A percentile compares a stretch with the other conserved stretches of the same genome.
Conservation (phyloP, 2,329 filamentous ascomycete genomes). For the Arthrobotrys megalospora region DNA sequence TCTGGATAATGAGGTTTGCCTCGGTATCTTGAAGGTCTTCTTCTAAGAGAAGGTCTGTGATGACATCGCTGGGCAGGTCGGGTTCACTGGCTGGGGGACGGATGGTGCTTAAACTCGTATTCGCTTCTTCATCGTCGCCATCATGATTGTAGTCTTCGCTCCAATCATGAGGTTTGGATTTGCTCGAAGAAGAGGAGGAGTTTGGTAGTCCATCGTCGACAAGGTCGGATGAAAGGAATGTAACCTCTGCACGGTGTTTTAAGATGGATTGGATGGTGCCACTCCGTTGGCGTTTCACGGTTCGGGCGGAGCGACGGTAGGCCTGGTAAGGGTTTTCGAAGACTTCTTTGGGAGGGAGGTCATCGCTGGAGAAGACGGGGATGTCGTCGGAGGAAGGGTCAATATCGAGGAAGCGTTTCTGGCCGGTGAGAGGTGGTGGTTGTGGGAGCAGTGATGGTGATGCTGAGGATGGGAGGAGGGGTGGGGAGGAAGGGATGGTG, state of each 20-base stretch:
- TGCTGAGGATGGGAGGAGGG: conserved; percentile 13
- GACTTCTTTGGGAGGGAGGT: conserved; percentile 43
- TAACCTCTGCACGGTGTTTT: conserved; percentile 3
- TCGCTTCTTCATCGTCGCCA: conserved; percentile 27
- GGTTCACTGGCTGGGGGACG: conserved; percentile 25
- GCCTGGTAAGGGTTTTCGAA: conserved; percentile 44
- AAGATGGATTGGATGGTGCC: conserved; percentile 15
- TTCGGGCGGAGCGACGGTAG: conserved; percentile 32
- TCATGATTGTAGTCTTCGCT: neutral
- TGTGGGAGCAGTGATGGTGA: neutral
- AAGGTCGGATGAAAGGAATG: conserved; percentile 23
- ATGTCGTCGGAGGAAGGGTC: conserved; percentile 52
- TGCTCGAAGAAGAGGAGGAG: conserved; percentile 6
- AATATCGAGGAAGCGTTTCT: conserved; percentile 49
- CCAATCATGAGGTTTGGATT: conserved; percentile 2
- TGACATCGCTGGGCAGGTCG: conserved; percentile 15
- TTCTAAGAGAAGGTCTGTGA: neutral
- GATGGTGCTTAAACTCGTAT: conserved; percentile 40
- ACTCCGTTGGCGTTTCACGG: conserved; percentile 29
- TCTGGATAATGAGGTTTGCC: conserved; percentile 47
- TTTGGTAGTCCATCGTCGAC: conserved; percentile 25
- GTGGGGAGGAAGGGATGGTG: conserved; percentile 31
- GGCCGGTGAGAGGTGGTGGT: conserved; percentile 14
- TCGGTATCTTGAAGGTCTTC: conserved; percentile 19
- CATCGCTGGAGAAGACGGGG: conserved; percentile 57